Base-by-base conservation (phyloP, 176 grass and related monocot species). In the Echinochloa phyllopogon region DNA sequence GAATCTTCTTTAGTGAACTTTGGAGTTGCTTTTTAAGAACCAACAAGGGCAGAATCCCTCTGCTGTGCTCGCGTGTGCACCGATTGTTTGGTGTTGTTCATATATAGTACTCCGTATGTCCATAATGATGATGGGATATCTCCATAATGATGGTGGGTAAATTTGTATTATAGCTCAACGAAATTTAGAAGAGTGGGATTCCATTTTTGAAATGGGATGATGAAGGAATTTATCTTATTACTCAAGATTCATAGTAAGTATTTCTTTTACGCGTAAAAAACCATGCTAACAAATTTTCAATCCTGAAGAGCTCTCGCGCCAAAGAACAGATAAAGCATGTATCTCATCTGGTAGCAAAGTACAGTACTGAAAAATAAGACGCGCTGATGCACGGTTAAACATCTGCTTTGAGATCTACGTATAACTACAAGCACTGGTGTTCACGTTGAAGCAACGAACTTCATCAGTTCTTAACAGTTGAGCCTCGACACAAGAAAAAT, bases 391-490 rank as follows among this genome's bases (percentile, higher is more conserved):
- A 82, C 23, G 59, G 56, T 51, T 23, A 65, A 78, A 60, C 37
- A 69, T 70, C 48, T 44, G 40, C 49, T 77, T 41, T 58, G 33
- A 50, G 47, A 67, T 79, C 64, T 47, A 76, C 33, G 59, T 42
- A 90, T 39, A 87, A 71, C 77, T 86, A 75, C 76, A 85, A 80
- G 8, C 13, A 51, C 37, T 18, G 8, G 75, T 53, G 29, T 69
- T 82, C 69, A 59, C 55, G 79, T n/a, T 62, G 37, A 60, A 69
- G 48, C 13, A 68, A 56, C 18, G 37, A 47, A 44, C 77, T 70
- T 25, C 83, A 27, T 75, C 79, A 10, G 18, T 69, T 52, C 12
- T 63, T 45, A 23, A 69, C 69, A 9, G 6, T 29, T 40, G n/a
- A 15, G 0, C 41, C 79, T 83, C 41, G 15, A 74, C n/a, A 83